Evolutionary conservation across 371 early-diverging fungal species (phyloP).

Genomic region (Lichtheimia ornata): DNA sequence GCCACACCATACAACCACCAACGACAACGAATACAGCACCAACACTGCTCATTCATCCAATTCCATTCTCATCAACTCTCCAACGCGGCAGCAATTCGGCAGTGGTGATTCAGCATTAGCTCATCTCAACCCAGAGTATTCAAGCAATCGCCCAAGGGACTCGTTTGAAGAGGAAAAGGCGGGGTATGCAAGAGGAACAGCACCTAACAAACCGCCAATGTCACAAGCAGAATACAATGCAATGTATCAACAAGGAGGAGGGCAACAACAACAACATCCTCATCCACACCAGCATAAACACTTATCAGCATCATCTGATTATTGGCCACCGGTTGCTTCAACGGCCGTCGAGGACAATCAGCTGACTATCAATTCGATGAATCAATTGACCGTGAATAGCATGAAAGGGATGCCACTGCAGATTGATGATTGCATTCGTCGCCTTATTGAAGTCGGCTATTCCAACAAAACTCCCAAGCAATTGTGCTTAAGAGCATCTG

Average conservation of each 20-base stretch:
- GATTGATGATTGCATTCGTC: slow-evolving; percentile 81
- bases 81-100: not conserved
- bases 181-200: not conserved
- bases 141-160: not conserved
- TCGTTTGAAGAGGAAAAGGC: not conserved
- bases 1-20: not conserved
- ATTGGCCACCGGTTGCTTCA: slow-evolving; percentile 31
- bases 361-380: slow-evolving; percentile 29
- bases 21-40: slow-evolving; percentile 26
- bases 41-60: slow-evolving; percentile 32
- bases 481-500: slow-evolving; percentile 74
- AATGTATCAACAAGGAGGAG: slow-evolving; percentile 30
- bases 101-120: slow-evolving; percentile 5
- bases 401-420: slow-evolving; percentile 35
- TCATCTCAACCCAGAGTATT: slow-evolving; percentile 22
- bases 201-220: not conserved
- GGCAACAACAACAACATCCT: not conserved
- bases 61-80: slow-evolving; percentile 31
- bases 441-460: slow-evolving; percentile 74
- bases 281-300: slow-evolving; percentile 41
- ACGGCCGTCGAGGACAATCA: slow-evolving; percentile 24
- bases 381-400: slow-evolving; percentile 30
- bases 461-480: slow-evolving; percentile 66
- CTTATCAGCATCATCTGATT: slow-evolving; percentile 31
- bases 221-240: slow-evolving; percentile 2